Base-by-base conservation (phyloP, 306 rosid species). In the Notholithocarpus densiflorus region DNA sequence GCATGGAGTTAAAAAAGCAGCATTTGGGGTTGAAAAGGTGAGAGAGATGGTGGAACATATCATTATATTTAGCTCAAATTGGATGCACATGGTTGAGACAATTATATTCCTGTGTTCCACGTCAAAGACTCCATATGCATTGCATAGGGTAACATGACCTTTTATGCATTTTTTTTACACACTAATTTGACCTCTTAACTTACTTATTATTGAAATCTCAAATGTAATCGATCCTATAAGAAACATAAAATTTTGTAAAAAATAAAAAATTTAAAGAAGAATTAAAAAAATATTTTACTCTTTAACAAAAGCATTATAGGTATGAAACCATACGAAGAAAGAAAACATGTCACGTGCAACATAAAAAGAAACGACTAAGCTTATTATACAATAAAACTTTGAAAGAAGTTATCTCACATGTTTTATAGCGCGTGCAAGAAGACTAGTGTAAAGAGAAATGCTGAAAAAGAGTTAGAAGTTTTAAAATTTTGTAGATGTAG, bases 71-170 rank as follows among this genome's bases (percentile, higher is more conserved):
- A 79, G 80, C 80, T 68, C 72, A 73, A 84, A 84, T 81, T 82
- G 84, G 86, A 76, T 76, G 88, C 88, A 87, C 90, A 81, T 84
- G 87, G 87, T 48, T 68, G 68, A 64, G 86, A 84, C 79, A 81
- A 87, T 81, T 81, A 81, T 87, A 74, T 81, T 86, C 83, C 74
- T 61, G 32, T 21, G 51, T 77, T 51, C 61, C 55, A 45, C 29
- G 72, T 71, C 19, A 59, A 56, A 69, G 65, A 59, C 77, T 60
- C 72, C 77, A 61, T 75, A 68, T 75, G 80, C 84, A 75, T 32
- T 76, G 65, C 54, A 51, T 61, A 80, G 75, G 40, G 81, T 77
- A 84, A 77, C 85, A 79, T 77, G 82, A 77, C 77, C 73, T 26
- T 77, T 20, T 26, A 17, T 73, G 26, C 62, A 24, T 72, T 56